These are phyloP conservation scores for Alternaria atra DNA, from an alignment of 2,329 filamentous ascomycete species.

Conservation along the genomic window DNA sequence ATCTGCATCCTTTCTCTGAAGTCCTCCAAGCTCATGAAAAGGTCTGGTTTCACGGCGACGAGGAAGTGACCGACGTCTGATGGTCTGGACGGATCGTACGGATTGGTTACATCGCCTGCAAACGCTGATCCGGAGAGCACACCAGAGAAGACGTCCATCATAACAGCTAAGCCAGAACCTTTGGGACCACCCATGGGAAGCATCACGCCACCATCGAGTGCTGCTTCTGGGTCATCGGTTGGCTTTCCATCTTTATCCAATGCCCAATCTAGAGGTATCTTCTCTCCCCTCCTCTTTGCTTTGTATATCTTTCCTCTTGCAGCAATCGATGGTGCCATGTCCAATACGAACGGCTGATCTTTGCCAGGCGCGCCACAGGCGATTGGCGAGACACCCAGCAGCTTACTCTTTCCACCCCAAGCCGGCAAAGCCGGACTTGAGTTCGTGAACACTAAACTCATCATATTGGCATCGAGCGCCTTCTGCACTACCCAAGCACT, in stretches of 20 bases:
- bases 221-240: slow-evolving; percentile 75
- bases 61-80: slow-evolving; percentile 80
- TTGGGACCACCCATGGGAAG: slow-evolving; percentile 87
- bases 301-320: slow-evolving; percentile 77
- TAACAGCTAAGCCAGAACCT: slow-evolving; percentile 77
- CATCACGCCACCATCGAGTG: slow-evolving; percentile 73
- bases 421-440: slow-evolving; percentile 74
- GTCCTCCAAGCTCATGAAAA: slow-evolving; percentile 75
- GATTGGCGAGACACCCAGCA: slow-evolving; percentile 78
- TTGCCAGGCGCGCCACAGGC: slow-evolving; percentile 76
- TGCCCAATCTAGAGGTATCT: slow-evolving; percentile 77
- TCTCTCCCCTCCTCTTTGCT: slow-evolving; percentile 70
- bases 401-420: slow-evolving; percentile 72
- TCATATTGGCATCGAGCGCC: slow-evolving; percentile 72
- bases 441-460: slow-evolving; percentile 69
- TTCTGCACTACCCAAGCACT: slow-evolving; percentile 81
- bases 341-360: slow-evolving; percentile 71
- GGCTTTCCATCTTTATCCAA: slow-evolving; percentile 72
- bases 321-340: slow-evolving; percentile 75
- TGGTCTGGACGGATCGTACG: slow-evolving; percentile 74
- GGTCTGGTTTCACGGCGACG: slow-evolving; percentile 70
- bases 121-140: slow-evolving; percentile 80
- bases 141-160: slow-evolving; percentile 92
- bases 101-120: slow-evolving; percentile 77
- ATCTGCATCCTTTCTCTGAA: slow-evolving; percentile 72